Conservation (phyloP, 2,329 filamentous ascomycete genomes). For the Penicillium aurantiogriseum region DNA sequence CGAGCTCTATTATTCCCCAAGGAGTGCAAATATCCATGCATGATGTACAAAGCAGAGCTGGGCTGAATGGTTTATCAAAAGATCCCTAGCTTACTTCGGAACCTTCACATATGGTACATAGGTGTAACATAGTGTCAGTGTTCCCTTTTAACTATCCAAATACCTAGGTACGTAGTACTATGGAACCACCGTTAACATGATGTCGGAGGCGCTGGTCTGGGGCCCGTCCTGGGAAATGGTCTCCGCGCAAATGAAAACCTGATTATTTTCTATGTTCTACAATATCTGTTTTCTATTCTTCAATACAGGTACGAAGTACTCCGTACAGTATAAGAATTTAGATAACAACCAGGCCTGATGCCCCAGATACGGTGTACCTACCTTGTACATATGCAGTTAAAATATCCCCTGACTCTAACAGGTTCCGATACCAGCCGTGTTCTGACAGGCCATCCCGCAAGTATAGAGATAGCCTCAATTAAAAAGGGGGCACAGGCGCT, state of each 20-base stretch:
- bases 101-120: background rate
- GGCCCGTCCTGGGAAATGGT: background rate
- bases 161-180: background rate
- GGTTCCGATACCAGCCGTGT: background rate
- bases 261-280: background rate
- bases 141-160: background rate
- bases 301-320: background rate
- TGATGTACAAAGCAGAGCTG: background rate
- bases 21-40: background rate
- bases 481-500: background rate
- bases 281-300: background rate
- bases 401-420: background rate
- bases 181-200: background rate
- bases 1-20: background rate
- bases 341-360: background rate
- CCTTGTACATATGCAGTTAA: background rate
- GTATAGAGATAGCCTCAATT: constrained; percentile 2
- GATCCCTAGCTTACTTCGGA: too few species aligned
- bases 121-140: background rate
- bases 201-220: background rate
- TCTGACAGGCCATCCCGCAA: constrained; percentile 7
- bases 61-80: background rate
- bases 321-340: background rate
- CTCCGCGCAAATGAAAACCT: background rate
- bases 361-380: background rate